Conservation (phyloP, 345 rosid genomes). For the Abelmoschus esculentus region DNA sequence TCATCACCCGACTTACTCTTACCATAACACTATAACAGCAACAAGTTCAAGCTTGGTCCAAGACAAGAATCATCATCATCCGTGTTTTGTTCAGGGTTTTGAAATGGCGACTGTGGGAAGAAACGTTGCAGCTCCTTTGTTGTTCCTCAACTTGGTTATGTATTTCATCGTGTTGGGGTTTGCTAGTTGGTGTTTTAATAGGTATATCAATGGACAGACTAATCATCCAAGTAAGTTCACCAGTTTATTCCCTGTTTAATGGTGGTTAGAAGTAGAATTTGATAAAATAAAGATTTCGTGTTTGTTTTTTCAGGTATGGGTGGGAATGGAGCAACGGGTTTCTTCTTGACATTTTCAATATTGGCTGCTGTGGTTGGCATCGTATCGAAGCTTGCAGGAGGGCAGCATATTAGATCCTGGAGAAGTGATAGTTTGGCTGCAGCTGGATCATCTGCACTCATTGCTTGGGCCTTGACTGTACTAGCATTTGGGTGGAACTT, state of each 20-base stretch:
- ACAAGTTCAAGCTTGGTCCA: neutral
- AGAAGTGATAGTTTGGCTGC: conserved; percentile 71
- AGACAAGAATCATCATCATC: neutral
- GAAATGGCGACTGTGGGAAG: conserved; percentile 52
- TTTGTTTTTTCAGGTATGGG: conserved; percentile 41
- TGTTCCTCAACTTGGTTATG: conserved; percentile 81
- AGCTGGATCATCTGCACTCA: conserved; percentile 54
- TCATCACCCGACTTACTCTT: neutral
- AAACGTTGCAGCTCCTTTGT: conserved; percentile 73
- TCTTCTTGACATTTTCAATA: conserved; percentile 58
- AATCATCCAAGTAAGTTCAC: conserved; percentile 57
- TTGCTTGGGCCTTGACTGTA: conserved; percentile 81
- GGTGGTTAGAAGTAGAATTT: too few species aligned
- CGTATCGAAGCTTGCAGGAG: conserved; percentile 65
- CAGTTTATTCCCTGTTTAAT: too few species aligned
- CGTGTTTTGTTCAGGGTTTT: neutral
- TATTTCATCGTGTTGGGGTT: conserved; percentile 71
- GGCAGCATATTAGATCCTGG: conserved; percentile 73
- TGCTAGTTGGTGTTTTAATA: conserved; percentile 79
- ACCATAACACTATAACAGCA: neutral
- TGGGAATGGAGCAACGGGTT: conserved; percentile 84
- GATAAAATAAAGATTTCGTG: neutral
- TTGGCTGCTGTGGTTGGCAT: conserved; percentile 61
- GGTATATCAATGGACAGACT: conserved; percentile 68
- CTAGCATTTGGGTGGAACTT: conserved; percentile 67